Conservation (phyloP, 805 yeast genomes). For the Starmerella apicola region DNA sequence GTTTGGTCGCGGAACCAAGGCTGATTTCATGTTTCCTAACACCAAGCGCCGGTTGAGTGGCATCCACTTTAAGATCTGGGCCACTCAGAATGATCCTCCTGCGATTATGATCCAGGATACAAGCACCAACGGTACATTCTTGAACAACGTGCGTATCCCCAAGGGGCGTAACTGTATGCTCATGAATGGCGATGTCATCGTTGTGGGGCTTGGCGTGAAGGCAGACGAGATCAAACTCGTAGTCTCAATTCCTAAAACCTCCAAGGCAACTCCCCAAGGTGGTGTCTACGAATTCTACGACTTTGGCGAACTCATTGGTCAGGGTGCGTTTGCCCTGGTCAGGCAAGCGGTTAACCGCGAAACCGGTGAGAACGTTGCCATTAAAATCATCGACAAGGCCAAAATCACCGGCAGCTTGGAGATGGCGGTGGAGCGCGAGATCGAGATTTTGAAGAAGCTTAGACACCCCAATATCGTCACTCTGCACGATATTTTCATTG, state of each 20-base stretch:
- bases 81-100: constrained; percentile 38
- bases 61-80: constrained; percentile 60
- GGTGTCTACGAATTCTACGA: constrained; percentile 64
- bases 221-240: constrained; percentile 47
- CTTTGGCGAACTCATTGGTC: constrained; percentile 80
- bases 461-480: constrained; percentile 79
- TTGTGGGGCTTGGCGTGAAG: constrained; percentile 77
- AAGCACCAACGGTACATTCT: constrained; percentile 86
- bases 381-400: constrained; percentile 73
- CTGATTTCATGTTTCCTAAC: constrained; percentile 51
- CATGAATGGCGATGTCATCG: constrained; percentile 85
- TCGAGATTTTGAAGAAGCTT: constrained; percentile 62
- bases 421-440: constrained; percentile 58
- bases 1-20: constrained; percentile 59
- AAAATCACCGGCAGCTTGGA: constrained; percentile 68
- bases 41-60: constrained; percentile 56
- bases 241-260: constrained; percentile 25
- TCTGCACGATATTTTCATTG: constrained; percentile 76
- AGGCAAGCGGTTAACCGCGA: constrained; percentile 77
- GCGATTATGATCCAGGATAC: constrained; percentile 52
- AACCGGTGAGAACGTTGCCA: constrained; percentile 80
- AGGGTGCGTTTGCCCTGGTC: constrained; percentile 97
- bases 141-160: constrained; percentile 61
- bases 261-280: constrained; percentile 27
- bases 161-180: constrained; percentile 69